Evolutionary conservation across 805 yeast genomes (phyloP), one percentile per base, ranked within the genome.

Genomic region (Kazachstania viticola): DNA sequence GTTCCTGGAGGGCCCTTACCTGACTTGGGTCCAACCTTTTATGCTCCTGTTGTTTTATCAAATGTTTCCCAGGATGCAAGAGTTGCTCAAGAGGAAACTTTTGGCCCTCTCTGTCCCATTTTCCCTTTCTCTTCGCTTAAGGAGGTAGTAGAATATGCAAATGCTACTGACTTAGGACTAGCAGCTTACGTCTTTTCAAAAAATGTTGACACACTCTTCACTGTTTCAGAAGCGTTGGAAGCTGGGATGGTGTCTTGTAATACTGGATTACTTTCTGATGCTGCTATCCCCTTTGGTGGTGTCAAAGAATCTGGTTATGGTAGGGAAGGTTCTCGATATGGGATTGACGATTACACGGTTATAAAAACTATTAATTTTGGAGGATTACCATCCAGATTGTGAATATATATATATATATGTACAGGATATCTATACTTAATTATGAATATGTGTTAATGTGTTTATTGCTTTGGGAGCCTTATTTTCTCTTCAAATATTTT

Each of bases 221-320:
- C 64, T 14, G 67, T 73, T 39, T 59, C 74, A 11, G 77, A 71
- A 46, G 69, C 64, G 17, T 54, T 75, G 40, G 80, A 75, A 49
- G 46, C 66, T n/a, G 81, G 81, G 26, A 73, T 72, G 77, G 78
- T 74, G 15, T 62, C 75, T 26, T 72, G 73, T 28, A 75, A 74
- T 53, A 68, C 73, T 7, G 77, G 77, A 32, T 43, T 69, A 3
- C 69, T 71, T 49, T 65, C 75, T 5, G 77, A 71, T 39, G 63
- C 67, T 21, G 58, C 76, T 4, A 45, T 73, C 29, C 79, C 80
- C 39, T 68, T 68, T 37, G 73, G 83, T 21, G 83, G 83, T 34
- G 61, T 75, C 29, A 72, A 73, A 42, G 73, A 73, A 44, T 69
- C 78, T 17, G 83, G 83, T 0, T 74, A 73, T 48, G 83, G 83